These are phyloP conservation scores for Penicillium cinerascens DNA, from an alignment of 495 filamentous ascomycete genomes.

Conservation along the genomic window DNA sequence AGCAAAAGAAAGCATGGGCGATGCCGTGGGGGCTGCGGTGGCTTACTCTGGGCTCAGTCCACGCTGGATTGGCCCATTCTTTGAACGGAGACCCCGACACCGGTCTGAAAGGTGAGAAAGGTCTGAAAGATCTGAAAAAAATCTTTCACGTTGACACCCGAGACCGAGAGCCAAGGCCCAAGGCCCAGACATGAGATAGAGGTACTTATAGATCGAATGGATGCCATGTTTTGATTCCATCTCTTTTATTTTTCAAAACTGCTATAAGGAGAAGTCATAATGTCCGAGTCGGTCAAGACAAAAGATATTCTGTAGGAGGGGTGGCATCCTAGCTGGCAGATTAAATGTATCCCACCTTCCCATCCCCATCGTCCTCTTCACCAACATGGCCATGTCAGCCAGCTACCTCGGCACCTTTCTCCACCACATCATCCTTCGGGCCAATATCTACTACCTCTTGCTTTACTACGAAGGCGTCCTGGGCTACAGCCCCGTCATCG, in stretches of 20 bases:
- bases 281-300: background rate
- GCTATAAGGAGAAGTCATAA: background rate
- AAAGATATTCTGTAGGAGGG: background rate
- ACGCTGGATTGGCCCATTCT: too few relatives aligned
- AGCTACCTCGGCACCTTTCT: constrained; percentile 33
- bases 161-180: too few relatives aligned
- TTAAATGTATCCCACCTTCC: constrained; percentile 28
- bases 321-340: constrained; percentile 11
- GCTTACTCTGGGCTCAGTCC: too few relatives aligned
- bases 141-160: too few relatives aligned
- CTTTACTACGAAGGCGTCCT: constrained; percentile 42
- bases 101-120: too few relatives aligned
- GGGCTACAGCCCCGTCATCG: constrained; percentile 30
- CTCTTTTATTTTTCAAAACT: background rate
- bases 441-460: constrained; percentile 33
- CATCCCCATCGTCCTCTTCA: constrained; percentile 37
- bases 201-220: too few relatives aligned
- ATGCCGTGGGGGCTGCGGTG: too few relatives aligned
- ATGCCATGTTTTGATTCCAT: too few relatives aligned
- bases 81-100: too few relatives aligned
- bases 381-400: constrained; percentile 30
- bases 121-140: too few relatives aligned
- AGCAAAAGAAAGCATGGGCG: too few relatives aligned
- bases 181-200: too few relatives aligned
- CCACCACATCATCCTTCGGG: constrained; percentile 38